A percentile compares a stretch with the other conserved stretches of the same genome.
Evolutionary conservation across 2,329 filamentous ascomycete species (phyloP).

Genomic region (Phialophora verrucosa): DNA sequence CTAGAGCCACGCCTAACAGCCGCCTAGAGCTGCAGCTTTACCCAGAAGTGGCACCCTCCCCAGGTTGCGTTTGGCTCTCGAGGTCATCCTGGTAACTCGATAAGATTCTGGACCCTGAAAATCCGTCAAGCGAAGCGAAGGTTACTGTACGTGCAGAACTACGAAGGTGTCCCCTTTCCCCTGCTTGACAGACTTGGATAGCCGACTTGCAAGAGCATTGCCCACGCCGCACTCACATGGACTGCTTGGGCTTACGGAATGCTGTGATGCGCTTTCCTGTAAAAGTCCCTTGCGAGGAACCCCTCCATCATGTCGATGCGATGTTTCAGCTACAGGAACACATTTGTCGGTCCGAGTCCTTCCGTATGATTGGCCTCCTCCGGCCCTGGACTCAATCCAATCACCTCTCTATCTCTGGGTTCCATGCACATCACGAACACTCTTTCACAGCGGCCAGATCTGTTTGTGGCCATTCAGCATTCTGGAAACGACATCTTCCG

Average conservation of each 20-base stretch:
- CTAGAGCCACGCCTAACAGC: constrained; percentile 7
- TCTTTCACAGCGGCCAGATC: constrained; percentile 24
- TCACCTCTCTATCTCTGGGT: constrained; percentile 12
- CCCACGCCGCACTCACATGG: not conserved
- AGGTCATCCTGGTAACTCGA: constrained; percentile 12
- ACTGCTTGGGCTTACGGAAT: not conserved
- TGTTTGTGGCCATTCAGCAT: constrained; percentile 19
- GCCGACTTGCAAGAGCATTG: not conserved
- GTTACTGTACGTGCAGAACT: not conserved
- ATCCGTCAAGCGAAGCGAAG: constrained; percentile 25
- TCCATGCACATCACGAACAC: constrained; percentile 18
- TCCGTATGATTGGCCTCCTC: constrained; percentile 28
- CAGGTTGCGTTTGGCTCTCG: not conserved
- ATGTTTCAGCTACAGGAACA: constrained; percentile 34
- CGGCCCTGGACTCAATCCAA: constrained; percentile 18
- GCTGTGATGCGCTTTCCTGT: not conserved
- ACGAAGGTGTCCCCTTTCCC: constrained; percentile 21
- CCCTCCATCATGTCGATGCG: constrained; percentile 9
- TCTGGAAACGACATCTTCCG: constrained; percentile 1
- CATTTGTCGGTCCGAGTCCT: constrained; percentile 20
- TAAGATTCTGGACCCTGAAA: constrained; percentile 29
- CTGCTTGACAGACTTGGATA: constrained; percentile 7
- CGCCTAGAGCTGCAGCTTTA: constrained; percentile 9
- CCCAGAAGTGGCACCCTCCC: constrained; percentile 1
- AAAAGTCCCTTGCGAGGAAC: not conserved